phyloP scores from a whole-genome alignment of 306 rosid species.

The Ormosia emarginata region DNA sequence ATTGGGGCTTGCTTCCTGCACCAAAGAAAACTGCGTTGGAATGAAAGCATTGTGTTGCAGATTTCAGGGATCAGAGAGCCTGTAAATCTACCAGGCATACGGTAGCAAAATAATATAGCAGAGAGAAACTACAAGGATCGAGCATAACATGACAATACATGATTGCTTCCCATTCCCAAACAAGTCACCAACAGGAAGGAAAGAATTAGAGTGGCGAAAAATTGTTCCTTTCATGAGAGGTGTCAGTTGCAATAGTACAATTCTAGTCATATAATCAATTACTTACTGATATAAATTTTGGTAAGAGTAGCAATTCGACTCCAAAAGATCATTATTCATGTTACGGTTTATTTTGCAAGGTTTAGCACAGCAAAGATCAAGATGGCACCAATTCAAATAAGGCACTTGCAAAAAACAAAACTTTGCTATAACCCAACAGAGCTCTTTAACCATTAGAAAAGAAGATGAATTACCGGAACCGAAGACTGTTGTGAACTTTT shows the following conservation, averaged over 20 bases:
- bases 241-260: background rate
- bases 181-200: background rate
- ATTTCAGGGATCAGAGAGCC: background rate
- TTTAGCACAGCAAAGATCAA: background rate
- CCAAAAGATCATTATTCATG: background rate
- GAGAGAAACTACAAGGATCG: background rate
- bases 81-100: background rate
- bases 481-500: constrained; percentile 64
- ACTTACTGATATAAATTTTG: background rate
- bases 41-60: background rate
- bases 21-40: background rate
- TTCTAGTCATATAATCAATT: background rate
- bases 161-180: background rate
- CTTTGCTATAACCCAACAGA: background rate
- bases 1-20: background rate
- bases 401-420: background rate
- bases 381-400: background rate
- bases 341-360: background rate
- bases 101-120: background rate
- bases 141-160: background rate
- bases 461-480: constrained; percentile 42
- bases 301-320: background rate
- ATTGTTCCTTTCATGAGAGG: background rate
- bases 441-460: background rate
- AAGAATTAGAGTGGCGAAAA: background rate